Conservation (phyloP, 768 basidiomycete species). For the Tephrocybe sp. region DNA sequence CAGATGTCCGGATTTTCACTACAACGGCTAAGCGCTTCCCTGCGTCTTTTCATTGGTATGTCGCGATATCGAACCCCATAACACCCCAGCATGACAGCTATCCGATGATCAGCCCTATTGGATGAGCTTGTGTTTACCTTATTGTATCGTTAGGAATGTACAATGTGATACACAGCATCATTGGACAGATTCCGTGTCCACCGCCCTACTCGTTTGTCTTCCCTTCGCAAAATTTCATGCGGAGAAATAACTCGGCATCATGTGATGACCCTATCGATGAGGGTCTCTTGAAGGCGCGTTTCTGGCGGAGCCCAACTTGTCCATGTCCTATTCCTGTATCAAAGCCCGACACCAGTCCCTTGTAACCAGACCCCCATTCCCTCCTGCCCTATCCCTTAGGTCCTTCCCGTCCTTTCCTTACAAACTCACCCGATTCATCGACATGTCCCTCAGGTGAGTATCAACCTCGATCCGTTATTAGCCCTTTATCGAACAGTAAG, state of each 20-base stretch:
- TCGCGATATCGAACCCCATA: background rate
- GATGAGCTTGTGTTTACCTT: slow-evolving; percentile 9
- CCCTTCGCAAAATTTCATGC: slow-evolving; percentile 4
- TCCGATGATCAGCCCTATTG: slow-evolving; percentile 1
- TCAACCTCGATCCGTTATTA: background rate
- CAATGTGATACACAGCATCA: slow-evolving; percentile 7
- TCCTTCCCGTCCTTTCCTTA: slow-evolving; percentile 14
- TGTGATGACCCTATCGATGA: slow-evolving; percentile 17
- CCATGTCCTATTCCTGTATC: slow-evolving; percentile 16
- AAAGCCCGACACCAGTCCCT: slow-evolving; percentile 13
- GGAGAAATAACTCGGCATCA: slow-evolving; percentile 15
- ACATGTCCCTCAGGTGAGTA: slow-evolving; percentile 18
- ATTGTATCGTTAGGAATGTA: slow-evolving; percentile 10
- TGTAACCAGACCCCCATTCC: slow-evolving; percentile 9
- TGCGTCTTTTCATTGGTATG: slow-evolving; percentile 1
- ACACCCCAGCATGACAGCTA: background rate
- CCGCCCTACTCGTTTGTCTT: background rate
- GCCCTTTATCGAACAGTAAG: background rate
- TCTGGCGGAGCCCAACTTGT: slow-evolving; percentile 18
- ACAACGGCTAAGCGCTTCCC: background rate
- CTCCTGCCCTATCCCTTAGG: slow-evolving; percentile 14
- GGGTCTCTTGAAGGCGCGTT: slow-evolving; percentile 1
- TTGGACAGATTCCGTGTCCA: background rate
- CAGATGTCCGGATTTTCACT: background rate
- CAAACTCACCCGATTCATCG: background rate